Evolutionary conservation across 495 filamentous ascomycete genomes (phyloP).

Genomic region (Xylaria sp.): DNA sequence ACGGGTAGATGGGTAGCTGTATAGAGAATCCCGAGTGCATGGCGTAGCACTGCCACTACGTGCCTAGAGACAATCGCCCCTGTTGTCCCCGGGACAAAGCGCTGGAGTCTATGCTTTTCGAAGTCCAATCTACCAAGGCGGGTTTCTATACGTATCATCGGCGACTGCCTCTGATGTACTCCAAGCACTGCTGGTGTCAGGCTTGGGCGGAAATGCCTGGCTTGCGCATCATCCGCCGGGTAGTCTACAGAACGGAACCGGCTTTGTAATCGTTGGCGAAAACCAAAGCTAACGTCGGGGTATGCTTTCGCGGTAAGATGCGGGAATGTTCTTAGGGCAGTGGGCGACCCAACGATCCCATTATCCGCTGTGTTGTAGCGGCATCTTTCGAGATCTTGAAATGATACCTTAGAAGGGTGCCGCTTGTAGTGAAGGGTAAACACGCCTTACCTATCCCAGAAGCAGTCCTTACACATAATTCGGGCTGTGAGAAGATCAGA

Average conservation of each 20-base stretch:
- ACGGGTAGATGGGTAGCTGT: too few relatives aligned
- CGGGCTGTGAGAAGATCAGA: background rate
- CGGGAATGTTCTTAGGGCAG: background rate
- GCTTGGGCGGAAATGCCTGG: background rate
- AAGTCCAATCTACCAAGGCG: background rate
- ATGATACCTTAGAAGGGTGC: background rate
- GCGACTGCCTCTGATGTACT: background rate
- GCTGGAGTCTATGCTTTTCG: background rate
- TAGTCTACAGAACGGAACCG: background rate
- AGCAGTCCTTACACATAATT: background rate
- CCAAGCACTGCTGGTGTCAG: background rate
- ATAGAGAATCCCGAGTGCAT: background rate
- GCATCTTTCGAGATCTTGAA: background rate
- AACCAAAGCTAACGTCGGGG: background rate
- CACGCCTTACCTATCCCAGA: background rate
- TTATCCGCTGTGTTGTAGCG: background rate
- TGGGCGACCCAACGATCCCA: background rate
- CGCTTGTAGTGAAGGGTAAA: background rate
- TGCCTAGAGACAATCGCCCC: background rate
- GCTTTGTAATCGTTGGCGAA: background rate
- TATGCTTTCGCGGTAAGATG: background rate
- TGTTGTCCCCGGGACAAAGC: background rate
- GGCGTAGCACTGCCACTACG: background rate
- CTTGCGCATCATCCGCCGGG: slow-evolving; percentile 4
- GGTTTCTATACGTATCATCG: background rate